A percentile compares a stretch with the other conserved stretches of the same genome.
These are phyloP conservation scores for Aspergillus arachidicola DNA, from an alignment of 2,329 filamentous ascomycete genomes.

Conservation along the genomic window DNA sequence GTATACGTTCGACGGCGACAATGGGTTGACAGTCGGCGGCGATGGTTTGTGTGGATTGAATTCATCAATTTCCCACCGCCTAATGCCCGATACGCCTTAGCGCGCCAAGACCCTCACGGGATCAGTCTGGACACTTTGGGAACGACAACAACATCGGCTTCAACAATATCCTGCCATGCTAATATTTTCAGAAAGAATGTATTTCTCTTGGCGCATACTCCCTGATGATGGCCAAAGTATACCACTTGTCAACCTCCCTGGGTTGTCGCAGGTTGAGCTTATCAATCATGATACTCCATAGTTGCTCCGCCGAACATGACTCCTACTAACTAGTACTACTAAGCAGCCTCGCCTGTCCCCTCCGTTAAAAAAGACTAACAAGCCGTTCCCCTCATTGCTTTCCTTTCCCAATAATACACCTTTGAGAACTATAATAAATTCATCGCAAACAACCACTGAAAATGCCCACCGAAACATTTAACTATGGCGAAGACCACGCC, in stretches of 20 bases:
- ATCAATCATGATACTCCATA: neutral
- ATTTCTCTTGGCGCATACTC: neutral
- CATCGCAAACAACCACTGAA: neutral
- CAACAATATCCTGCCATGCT: neutral
- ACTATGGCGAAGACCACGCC: conserved; percentile 31
- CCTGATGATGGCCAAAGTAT: neutral
- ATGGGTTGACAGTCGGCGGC: conserved; percentile 18
- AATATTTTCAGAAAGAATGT: neutral
- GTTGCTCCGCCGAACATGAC: neutral
- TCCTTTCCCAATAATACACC: neutral
- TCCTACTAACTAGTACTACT: neutral
- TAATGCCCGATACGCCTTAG: conserved; percentile 26
- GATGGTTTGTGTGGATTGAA: conserved; percentile 37
- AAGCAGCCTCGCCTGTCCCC: neutral
- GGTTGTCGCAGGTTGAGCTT: neutral
- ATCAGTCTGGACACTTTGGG: neutral
- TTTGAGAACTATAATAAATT: neutral
- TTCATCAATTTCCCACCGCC: conserved; percentile 34
- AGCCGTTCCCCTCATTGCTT: neutral
- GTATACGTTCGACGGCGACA: conserved; percentile 22
- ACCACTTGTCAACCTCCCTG: too few species aligned
- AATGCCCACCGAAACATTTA: conserved; percentile 23
- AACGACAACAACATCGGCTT: neutral
- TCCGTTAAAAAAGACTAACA: neutral
- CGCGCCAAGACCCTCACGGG: conserved; percentile 26